These are phyloP conservation scores for Phytophthora tentaculata DNA, from an alignment of 352 stramenopile species.

Conservation along the genomic window DNA sequence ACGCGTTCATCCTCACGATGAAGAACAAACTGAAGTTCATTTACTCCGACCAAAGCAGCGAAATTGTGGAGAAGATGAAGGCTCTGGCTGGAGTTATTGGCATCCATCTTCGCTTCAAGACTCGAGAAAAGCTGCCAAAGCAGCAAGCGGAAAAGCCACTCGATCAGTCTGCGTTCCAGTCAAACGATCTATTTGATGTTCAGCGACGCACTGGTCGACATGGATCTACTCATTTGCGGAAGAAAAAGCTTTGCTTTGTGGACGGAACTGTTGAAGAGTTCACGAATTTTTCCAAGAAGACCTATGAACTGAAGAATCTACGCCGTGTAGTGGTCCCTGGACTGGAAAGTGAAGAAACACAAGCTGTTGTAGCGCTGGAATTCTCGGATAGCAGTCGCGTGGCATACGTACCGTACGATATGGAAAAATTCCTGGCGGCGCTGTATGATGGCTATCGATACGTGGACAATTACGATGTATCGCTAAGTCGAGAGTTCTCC, in stretches of 20 bases:
- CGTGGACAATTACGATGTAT: constrained; percentile 67
- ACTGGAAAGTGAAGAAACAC: constrained; percentile 31
- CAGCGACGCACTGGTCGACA: constrained; percentile 62
- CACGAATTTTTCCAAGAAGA: constrained; percentile 52
- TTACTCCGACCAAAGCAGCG: constrained; percentile 65
- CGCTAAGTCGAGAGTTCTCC: constrained; percentile 67
- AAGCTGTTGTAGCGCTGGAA: constrained; percentile 66
- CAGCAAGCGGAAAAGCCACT: constrained; percentile 43
- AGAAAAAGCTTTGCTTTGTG: constrained; percentile 72
- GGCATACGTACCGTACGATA: constrained; percentile 64
- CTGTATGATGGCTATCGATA: constrained; percentile 77
- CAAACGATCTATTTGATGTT: constrained; percentile 57
- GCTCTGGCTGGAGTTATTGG: constrained; percentile 71
- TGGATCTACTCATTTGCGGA: constrained; percentile 61
- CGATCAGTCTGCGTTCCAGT: constrained; percentile 48
- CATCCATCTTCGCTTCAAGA: constrained; percentile 49
- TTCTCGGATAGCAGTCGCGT: constrained; percentile 68
- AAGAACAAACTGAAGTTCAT: constrained; percentile 78
- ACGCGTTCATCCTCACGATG: constrained; percentile 65
- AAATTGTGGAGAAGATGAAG: constrained; percentile 72
- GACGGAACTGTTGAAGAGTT: constrained; percentile 61
- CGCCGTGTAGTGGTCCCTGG: constrained; percentile 55
- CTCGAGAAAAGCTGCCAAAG: constrained; percentile 59
- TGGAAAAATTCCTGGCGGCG: constrained; percentile 63
- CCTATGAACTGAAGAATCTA: constrained; percentile 63